Evolutionary conservation across 768 basidiomycete genomes (phyloP).

Genomic region (Pleurotus tuoliensis): DNA sequence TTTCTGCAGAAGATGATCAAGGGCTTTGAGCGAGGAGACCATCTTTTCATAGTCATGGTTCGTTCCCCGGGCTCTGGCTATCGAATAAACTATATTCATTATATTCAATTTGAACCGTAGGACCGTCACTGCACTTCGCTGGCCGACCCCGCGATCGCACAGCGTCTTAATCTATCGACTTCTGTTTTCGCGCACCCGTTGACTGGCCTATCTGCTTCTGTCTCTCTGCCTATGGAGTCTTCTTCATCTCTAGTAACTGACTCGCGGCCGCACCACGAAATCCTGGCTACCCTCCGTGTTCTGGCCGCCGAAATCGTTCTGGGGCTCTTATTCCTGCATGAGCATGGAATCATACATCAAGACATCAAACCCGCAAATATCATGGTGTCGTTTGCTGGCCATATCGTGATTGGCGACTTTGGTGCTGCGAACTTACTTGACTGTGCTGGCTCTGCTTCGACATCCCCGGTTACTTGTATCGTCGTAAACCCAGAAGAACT

Average conservation of each 20-base stretch:
- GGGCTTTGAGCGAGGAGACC: slow-evolving; percentile 17
- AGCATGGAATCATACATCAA: slow-evolving; percentile 62
- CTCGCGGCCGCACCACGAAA: slow-evolving; percentile 8
- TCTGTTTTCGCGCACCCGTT: background rate
- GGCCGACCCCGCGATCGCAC: slow-evolving; percentile 23
- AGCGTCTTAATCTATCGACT: slow-evolving; percentile 17
- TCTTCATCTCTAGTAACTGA: background rate
- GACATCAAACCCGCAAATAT: slow-evolving; percentile 70
- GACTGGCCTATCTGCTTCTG: slow-evolving; percentile 8
- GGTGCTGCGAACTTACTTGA: slow-evolving; percentile 42
- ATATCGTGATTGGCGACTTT: slow-evolving; percentile 59
- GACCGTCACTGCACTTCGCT: slow-evolving; percentile 26
- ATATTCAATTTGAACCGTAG: background rate
- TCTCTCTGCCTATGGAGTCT: slow-evolving; percentile 12
- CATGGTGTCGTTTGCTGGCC: slow-evolving; percentile 44
- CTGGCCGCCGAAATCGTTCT: slow-evolving; percentile 29
- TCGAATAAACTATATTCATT: background rate
- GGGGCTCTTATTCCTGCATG: slow-evolving; percentile 41
- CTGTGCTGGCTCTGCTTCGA: slow-evolving; percentile 1
- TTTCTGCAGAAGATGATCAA: slow-evolving; percentile 22
- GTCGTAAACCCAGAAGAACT: slow-evolving; percentile 19
- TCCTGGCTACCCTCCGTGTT: slow-evolving; percentile 20
- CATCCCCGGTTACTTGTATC: slow-evolving; percentile 10
- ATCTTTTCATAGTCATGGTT: slow-evolving; percentile 24
- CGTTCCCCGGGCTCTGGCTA: background rate